Base-by-base conservation (phyloP, 2,329 filamentous ascomycete species). In the Elsinoe perseae region DNA sequence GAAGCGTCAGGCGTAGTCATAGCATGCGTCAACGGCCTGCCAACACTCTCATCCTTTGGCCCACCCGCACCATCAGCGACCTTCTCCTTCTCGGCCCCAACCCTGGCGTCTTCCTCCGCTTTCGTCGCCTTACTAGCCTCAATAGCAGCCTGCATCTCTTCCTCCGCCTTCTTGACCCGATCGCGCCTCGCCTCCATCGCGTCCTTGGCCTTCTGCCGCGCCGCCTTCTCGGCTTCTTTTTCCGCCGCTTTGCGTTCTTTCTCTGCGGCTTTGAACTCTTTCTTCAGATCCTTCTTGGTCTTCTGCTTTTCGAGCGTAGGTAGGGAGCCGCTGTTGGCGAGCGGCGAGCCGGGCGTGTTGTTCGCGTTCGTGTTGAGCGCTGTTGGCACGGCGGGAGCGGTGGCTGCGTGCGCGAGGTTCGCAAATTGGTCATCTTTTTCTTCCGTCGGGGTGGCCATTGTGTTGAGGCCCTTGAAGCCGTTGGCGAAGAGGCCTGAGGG, bases 221-320 rank as follows among this genome's bases (percentile, higher is more conserved):
- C 63, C 56, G 78, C 78, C 44, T 80, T 74, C 60, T 75, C 79
- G 57, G 77, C 73, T 54, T 81, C 80, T 69, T 85, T 86, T 61
- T 78, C 76, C 38, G 79, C 75, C 60, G 66, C 73, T 30, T 56
- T 56, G 48, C 76, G 74, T 44, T 80, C 80, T 61, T 83, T 83
- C 57, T 82, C 80, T 65, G 80, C 79, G 36, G 70, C 72, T 34
- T 75, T 76, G 42, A 72, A 71, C 66, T 80, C 79, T 38, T 70
- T 72, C 36, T 75, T 76, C 40, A 72, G 72, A 60, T 87, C 87
- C 71, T 84, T 91, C 76, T 85, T 96, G 58, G 82, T 82, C 28
- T 80, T 80, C 61, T 52, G 48, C 48, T 38, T 52, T 14, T 52
- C 48, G 7, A 52, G 48, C 28, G 28, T 8, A 2, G 48, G 48